Percentiles rank a stretch among this genome's conserved stretches.
phyloP scores from a whole-genome alignment of 2,329 filamentous ascomycete genomes.

The Exophiala viscosa region DNA sequence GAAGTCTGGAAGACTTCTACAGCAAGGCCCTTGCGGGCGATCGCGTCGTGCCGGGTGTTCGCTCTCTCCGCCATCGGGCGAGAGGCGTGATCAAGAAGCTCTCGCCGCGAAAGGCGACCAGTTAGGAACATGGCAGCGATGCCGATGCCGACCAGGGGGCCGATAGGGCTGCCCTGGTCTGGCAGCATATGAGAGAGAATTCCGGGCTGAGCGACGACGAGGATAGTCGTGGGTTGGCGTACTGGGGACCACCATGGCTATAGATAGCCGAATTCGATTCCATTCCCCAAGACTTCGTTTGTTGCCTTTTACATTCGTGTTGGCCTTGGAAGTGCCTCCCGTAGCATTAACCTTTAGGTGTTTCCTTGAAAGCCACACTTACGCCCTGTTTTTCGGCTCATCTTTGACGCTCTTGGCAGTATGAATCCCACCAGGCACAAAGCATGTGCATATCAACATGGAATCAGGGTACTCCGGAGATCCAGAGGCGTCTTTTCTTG shows the following conservation, averaged over 20 bases:
- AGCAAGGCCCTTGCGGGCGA: neutral
- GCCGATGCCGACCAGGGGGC: constrained; percentile 8
- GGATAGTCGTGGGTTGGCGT: constrained; percentile 6
- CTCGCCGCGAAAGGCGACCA: constrained; percentile 4
- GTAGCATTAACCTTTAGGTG: too few species aligned
- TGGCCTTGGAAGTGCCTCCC: too few species aligned
- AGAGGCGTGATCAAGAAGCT: constrained; percentile 8
- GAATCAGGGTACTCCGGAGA: too few species aligned
- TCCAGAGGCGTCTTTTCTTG: too few species aligned
- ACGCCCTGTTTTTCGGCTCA: too few species aligned
- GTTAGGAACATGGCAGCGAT: constrained; percentile 5
- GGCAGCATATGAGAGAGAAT: constrained; percentile 14
- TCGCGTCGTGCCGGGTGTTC: neutral
- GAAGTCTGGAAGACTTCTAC: neutral
- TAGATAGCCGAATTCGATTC: constrained; percentile 20
- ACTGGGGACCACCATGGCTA: constrained; percentile 19
- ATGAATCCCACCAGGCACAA: too few species aligned
- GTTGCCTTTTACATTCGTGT: too few species aligned
- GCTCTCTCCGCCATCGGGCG: constrained; percentile 1
- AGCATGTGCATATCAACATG: too few species aligned
- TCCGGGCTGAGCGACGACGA: constrained; percentile 17
- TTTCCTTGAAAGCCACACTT: too few species aligned
- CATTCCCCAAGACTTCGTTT: neutral
- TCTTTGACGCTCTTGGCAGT: too few species aligned
- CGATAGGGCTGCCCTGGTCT: constrained; percentile 14